Evolutionary conservation across 2,329 filamentous ascomycete species (phyloP), one percentile per base, ranked within the genome.

Genomic region (Plectosphaerella sp.): DNA sequence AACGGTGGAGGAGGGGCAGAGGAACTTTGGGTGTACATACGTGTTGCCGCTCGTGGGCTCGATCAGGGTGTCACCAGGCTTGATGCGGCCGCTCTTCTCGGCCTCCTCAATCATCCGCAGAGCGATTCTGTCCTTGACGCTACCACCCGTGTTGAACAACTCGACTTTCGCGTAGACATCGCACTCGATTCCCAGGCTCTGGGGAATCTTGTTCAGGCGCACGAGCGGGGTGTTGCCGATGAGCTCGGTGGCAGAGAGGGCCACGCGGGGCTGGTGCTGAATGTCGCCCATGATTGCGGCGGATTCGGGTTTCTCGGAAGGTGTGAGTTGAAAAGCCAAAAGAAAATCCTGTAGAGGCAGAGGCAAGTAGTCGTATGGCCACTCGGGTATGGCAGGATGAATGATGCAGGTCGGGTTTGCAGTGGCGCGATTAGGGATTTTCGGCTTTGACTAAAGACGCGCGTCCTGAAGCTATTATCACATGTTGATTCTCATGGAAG

Each of bases 11-110:
- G 24, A n/a, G 22, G 22, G 25, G n/a, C 2, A 11, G 5, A 5
- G 5, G 12, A 43, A 4, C 10, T 28, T n/a, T 18, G n/a, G 36
- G n/a, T 12, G 33, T 25, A 66, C 74, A 49, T 67, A 79, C 77
- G 94, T 99, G 71, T 99, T 99, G 51, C 94, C 94, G 65, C 91
- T 96, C 47, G 94, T 99, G 10, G 94, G 94, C 80, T 99, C 94
- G 66, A 99, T 99, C 64, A 99, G 76, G 49, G 91, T 97, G 72
- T 97, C 92, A 52, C 93, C 94, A 25, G 94, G 94, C 80, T 94
- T 97, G 73, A 99, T 97, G 59, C 93, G 86, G 45, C 94, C 94
- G 49, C 82, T 87, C 66, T 83, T 85, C 79, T 99, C 94, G 14
- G 94, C 94, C 69, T 93, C 89, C 73, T 97, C 92, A 56, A 99